These are phyloP conservation scores for Ustilago vetiveriae DNA, from an alignment of 1,284 basidiomycete genomes.

Conservation along the genomic window DNA sequence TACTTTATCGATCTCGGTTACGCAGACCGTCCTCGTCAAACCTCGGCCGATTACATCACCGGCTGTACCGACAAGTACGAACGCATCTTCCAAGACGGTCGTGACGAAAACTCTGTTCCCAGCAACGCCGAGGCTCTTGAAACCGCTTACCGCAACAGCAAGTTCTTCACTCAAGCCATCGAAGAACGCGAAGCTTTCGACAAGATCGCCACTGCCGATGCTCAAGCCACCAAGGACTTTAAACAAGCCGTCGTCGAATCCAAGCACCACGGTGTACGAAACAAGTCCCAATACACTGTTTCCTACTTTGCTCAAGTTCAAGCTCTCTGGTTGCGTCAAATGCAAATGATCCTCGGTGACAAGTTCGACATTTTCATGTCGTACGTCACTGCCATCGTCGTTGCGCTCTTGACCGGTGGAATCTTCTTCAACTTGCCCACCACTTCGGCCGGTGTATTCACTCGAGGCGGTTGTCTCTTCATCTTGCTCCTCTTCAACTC, in stretches of 20 bases:
- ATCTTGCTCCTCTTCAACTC: constrained; percentile 68
- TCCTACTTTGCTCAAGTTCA: constrained; percentile 70
- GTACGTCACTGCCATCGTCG: constrained; percentile 67
- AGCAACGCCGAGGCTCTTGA: constrained; percentile 79
- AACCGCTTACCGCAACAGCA: constrained; percentile 75
- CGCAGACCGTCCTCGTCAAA: constrained; percentile 74
- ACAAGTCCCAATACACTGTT: constrained; percentile 86
- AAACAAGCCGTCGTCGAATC: constrained; percentile 78
- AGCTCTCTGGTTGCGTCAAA: constrained; percentile 78
- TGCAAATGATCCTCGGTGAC: constrained; percentile 82
- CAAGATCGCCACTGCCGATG: constrained; percentile 74
- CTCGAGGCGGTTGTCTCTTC: constrained; percentile 85
- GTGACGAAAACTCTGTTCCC: constrained; percentile 75
- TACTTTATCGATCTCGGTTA: constrained; percentile 66
- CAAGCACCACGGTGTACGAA: constrained; percentile 83
- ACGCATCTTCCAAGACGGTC: constrained; percentile 75
- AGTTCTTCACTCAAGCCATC: constrained; percentile 71
- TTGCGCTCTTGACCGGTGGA: constrained; percentile 83
- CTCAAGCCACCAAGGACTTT: constrained; percentile 74
- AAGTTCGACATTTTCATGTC: constrained; percentile 76
- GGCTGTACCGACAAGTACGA: constrained; percentile 58
- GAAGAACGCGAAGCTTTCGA: constrained; percentile 74
- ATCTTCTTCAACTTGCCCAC: constrained; percentile 75
- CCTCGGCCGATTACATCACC: constrained; percentile 68
- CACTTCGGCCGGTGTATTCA: constrained; percentile 73